These are phyloP conservation scores for Xylaria acuta DNA, from an alignment of 495 filamentous ascomycete genomes.

Conservation along the genomic window DNA sequence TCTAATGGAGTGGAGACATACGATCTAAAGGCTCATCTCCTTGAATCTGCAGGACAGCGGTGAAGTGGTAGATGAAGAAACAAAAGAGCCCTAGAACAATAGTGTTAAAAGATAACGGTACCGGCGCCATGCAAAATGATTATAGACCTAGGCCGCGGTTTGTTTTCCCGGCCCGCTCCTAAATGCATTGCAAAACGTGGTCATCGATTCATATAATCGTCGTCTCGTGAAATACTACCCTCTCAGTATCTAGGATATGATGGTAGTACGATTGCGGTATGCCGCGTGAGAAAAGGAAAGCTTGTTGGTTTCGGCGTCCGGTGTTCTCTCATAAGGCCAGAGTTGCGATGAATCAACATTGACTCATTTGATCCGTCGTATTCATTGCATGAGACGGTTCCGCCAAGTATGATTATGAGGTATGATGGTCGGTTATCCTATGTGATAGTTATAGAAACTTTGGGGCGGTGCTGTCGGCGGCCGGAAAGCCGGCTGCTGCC, in stretches of 20 bases:
- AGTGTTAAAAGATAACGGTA: conserved; percentile 18
- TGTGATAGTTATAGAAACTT: conserved; percentile 18
- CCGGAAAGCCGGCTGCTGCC: conserved; percentile 25
- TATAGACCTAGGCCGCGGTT: conserved; percentile 12
- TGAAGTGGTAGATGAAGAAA: conserved; percentile 11
- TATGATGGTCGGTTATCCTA: conserved; percentile 8
- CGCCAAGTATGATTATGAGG: not conserved
- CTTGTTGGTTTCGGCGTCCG: conserved; percentile 4
- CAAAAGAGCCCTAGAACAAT: conserved; percentile 15
- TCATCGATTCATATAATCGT: conserved; percentile 27
- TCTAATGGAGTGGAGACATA: conserved; percentile 19
- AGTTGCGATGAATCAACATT: not conserved
- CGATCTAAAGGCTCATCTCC: conserved; percentile 23
- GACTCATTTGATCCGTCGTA: not conserved
- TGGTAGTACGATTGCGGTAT: conserved; percentile 10
- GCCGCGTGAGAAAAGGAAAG: conserved; percentile 13
- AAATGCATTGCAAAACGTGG: conserved; percentile 28
- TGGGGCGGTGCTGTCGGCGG: conserved; percentile 23
- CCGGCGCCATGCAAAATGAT: conserved; percentile 29
- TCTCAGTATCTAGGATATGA: conserved; percentile 12
- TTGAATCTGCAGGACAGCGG: conserved; percentile 25
- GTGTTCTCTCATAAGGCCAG: not conserved
- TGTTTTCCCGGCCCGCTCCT: conserved; percentile 19
- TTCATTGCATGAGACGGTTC: not conserved
- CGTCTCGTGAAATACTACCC: conserved; percentile 26